A percentile compares a stretch with the other conserved stretches of the same genome.
phyloP scores from a whole-genome alignment of 2,329 filamentous ascomycete genomes.

The Ascochyta rabiei region DNA sequence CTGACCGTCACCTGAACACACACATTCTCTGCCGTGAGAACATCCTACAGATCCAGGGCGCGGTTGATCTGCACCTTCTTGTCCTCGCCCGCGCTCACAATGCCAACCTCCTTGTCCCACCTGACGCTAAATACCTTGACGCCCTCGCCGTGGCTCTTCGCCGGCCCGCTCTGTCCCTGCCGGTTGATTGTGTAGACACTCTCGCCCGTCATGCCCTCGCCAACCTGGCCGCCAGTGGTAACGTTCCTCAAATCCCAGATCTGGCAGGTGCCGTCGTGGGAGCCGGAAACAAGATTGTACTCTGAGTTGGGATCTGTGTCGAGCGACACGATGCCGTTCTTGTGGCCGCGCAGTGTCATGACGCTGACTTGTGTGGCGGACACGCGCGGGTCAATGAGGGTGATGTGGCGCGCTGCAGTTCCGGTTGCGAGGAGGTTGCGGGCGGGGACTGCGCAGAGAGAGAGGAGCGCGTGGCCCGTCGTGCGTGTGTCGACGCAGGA shows the following conservation, averaged over 20 bases:
- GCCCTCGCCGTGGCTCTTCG: conserved; percentile 74
- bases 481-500: conserved; percentile 80
- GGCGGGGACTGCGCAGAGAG: conserved; percentile 73
- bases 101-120: conserved; percentile 86
- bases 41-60: conserved; percentile 24
- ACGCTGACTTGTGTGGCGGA: conserved; percentile 77
- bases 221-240: conserved; percentile 60
- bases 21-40: neutral
- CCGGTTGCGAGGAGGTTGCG: conserved; percentile 72
- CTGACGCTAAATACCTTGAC: conserved; percentile 87
- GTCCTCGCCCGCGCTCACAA: conserved; percentile 91
- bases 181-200: conserved; percentile 79
- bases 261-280: conserved; percentile 88
- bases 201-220: conserved; percentile 64
- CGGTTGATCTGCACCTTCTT: conserved; percentile 89
- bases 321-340: conserved; percentile 71
- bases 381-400: conserved; percentile 87
- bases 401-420: conserved; percentile 84
- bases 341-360: conserved; percentile 90
- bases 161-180: conserved; percentile 65
- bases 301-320: conserved; percentile 69
- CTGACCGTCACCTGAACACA: neutral
- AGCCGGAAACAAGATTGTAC: conserved; percentile 86
- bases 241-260: conserved; percentile 90
- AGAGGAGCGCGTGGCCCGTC: conserved; percentile 82